Base-by-base conservation (phyloP, 2,329 filamentous ascomycete species). In the Aspergillus sp. region DNA sequence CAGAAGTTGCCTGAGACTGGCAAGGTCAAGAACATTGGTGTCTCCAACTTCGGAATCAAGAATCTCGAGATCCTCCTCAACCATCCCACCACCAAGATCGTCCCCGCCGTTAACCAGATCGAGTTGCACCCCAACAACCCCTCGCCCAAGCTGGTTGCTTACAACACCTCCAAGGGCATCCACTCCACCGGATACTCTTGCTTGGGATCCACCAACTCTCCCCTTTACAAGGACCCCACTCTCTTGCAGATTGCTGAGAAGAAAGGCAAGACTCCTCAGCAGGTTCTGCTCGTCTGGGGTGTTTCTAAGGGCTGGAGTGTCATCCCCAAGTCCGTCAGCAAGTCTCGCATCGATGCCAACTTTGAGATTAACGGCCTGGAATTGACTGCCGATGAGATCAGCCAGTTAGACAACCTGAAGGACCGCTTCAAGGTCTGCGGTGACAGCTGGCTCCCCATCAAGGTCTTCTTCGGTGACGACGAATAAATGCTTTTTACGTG, bases 341-440 rank as follows among this genome's bases (percentile, higher is more conserved):
- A 82, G 53, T 74, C 74, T 42, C 79, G 88, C 34, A 90, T 95
- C 59, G 75, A 86, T 68, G 79, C 73, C 50, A 94, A 95, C 76
- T 88, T 82, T 56, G 79, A 85, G 64, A 74, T 88, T 41, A 80
- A 90, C 65, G 86, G 84, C 42, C 91, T 83, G 81, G 73, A 79
- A 46, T 70, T 94, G 66, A 83, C 78, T 4, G 76, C 78, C 4
- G 86, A 88, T 37, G 88, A 95, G 72, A 66, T 91, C 40, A 74
- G 77, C 56, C 73, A 78, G 66, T 74, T 95, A 39, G 81, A 81
- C 58, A 77, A 70, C 57, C 76, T 91, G 43, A 74, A 78, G 58
- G 85, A 87, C 48, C 80, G 88, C 40, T 91, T 90, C 77, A 94
- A 90, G 79, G 83, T 89, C 49, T 93, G 86, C 60, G 78, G 77